Percentiles rank a stretch among this genome's conserved stretches.
Conservation (phyloP, 1,284 basidiomycete species). For the Tremellales sp. region DNA sequence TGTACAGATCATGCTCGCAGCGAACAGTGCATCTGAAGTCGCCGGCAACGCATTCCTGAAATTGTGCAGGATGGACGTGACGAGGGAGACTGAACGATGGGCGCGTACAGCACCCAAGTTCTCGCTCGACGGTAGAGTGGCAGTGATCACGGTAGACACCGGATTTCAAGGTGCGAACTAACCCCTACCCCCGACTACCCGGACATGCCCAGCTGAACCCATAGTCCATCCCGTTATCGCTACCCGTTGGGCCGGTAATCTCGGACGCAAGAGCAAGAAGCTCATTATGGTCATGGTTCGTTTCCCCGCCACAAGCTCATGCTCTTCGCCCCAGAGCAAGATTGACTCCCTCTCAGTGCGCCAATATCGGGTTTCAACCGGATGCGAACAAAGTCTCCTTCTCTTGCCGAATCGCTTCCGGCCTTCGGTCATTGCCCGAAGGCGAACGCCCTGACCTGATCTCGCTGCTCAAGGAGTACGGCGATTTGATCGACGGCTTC, state of each 20-base stretch:
- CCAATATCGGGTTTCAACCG: conserved; percentile 45
- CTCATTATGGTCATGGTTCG: conserved; percentile 46
- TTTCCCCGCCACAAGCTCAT: background rate
- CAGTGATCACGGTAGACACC: conserved; percentile 36
- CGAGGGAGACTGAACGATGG: conserved; percentile 35
- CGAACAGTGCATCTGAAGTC: conserved; percentile 21
- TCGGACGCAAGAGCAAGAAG: conserved; percentile 40
- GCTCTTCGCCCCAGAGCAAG: background rate
- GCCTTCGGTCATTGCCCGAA: conserved; percentile 33
- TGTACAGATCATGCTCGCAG: conserved; percentile 31
- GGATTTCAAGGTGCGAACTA: conserved; percentile 48
- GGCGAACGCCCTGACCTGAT: conserved; percentile 38
- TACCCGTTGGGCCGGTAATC: conserved; percentile 46
- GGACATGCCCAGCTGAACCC: background rate
- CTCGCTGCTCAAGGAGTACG: conserved; percentile 37
- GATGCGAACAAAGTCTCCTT: conserved; percentile 40
- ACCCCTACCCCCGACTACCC: background rate
- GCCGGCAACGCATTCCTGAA: conserved; percentile 38
- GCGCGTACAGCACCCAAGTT: conserved; percentile 33
- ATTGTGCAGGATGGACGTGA: conserved; percentile 36
- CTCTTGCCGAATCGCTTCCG: conserved; percentile 38
- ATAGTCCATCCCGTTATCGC: conserved; percentile 48
- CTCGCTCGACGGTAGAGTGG: conserved; percentile 35
- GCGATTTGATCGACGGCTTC: conserved; percentile 35
- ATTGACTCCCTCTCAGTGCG: conserved; percentile 22